These are phyloP conservation scores for Claviceps spartinae DNA, from an alignment of 2,329 filamentous ascomycete genomes.

Conservation along the genomic window DNA sequence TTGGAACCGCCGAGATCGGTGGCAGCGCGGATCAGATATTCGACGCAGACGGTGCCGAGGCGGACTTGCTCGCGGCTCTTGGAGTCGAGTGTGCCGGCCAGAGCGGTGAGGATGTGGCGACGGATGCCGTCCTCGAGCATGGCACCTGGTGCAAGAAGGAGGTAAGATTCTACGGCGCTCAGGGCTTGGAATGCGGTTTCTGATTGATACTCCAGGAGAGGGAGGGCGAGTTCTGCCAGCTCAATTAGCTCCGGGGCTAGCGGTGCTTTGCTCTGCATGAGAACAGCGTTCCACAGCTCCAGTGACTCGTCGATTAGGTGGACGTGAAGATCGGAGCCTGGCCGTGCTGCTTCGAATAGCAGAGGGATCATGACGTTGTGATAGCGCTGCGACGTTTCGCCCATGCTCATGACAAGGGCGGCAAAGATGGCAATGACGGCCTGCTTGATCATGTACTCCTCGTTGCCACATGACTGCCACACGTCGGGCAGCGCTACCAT, in stretches of 20 bases:
- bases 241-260: constrained; percentile 47
- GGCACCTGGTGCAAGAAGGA: constrained; percentile 54
- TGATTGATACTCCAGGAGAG: constrained; percentile 52
- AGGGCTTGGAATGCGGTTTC: constrained; percentile 49
- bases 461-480: constrained; percentile 67
- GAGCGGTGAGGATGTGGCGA: constrained; percentile 33
- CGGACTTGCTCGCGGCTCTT: constrained; percentile 45
- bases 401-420: constrained; percentile 77
- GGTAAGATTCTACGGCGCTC: constrained; percentile 55
- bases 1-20: constrained; percentile 45
- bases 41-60: constrained; percentile 46
- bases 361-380: constrained; percentile 71
- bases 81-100: constrained; percentile 35
- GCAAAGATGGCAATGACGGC: constrained; percentile 76
- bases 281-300: constrained; percentile 72
- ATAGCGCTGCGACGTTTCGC: constrained; percentile 61
- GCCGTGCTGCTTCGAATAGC: constrained; percentile 65
- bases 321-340: constrained; percentile 58
- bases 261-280: constrained; percentile 51
- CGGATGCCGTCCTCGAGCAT: constrained; percentile 45
- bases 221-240: constrained; percentile 49
- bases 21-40: constrained; percentile 51
- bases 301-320: constrained; percentile 87
- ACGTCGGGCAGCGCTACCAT: constrained; percentile 66
- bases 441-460: constrained; percentile 89